Base-by-base conservation (phyloP, 2,329 filamentous ascomycete genomes). In the Cercospora beticola region DNA sequence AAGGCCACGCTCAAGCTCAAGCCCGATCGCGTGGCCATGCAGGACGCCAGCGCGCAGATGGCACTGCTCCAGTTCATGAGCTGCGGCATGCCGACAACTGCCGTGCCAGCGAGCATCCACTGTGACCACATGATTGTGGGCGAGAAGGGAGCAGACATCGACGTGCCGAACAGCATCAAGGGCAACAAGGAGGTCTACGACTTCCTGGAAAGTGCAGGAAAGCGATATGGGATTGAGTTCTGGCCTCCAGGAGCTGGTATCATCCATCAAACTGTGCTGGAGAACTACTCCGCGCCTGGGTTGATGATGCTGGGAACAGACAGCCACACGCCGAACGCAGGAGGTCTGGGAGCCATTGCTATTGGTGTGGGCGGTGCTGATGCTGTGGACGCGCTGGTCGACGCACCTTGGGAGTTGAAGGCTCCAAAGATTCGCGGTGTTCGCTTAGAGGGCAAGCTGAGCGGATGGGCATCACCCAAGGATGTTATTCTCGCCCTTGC, bases 111-210 rank as follows among this genome's bases (percentile, higher is more conserved):
- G 60, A 97, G 94, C 80, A 97, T 98, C 75, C 95, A 99, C 84
- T 99, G 95, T 82, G 95, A 99, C 83, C 95, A 99, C 81, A 90
- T 99, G 89, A 98, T 99, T 82, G 94, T 98, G 31, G 95, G 94
- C 66, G 90, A 96, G 82, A 91, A 90, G 78, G 95, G 95, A 68
- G 95, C 94, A 40, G 90, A 94, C 76, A 87, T 89, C 26, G 95
- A 99, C 82, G 83, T 99, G 70, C 88, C 90, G 30, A 88, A 90
- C 33, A 95, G 93, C 52, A 96, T 99, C 71, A 86, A 90, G 81
- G 91, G 92, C 58, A 99, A 99, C 82, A 93, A 93, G 80, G 95
- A 99, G 84, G 94, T 99, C 0, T 99, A 97, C 79, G 93, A 97
- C 81, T 99, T 99, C 80, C 82, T 99, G 67, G 94, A 97, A 85